Percentiles rank a stretch among this genome's conserved stretches.
These are phyloP conservation scores for Vitis hybrid DNA, from an alignment of 177 flowering plant species.

Conservation along the genomic window DNA sequence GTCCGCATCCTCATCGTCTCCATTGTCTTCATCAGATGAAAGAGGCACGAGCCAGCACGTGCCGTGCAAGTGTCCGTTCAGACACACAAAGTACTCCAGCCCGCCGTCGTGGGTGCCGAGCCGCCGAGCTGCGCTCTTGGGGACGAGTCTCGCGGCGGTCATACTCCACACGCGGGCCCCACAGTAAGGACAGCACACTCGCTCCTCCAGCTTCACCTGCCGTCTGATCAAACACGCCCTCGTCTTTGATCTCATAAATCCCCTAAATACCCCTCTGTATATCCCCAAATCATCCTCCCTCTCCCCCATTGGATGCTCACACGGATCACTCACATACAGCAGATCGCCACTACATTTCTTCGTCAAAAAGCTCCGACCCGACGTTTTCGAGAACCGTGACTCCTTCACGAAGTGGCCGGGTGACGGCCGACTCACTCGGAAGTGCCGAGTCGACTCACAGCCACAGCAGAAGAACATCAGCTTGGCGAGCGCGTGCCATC, in stretches of 20 bases:
- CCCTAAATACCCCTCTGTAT: slow-evolving; percentile 72
- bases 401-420: slow-evolving; percentile 58
- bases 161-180: slow-evolving; percentile 89
- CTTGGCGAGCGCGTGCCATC: slow-evolving; percentile 82
- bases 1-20: slow-evolving; percentile 15
- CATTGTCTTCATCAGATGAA: slow-evolving; percentile 50
- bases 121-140: slow-evolving; percentile 65
- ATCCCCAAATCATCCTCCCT: slow-evolving; percentile 64
- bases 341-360: slow-evolving; percentile 57
- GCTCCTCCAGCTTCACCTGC: slow-evolving; percentile 49
- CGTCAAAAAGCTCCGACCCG: slow-evolving; percentile 75
- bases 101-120: slow-evolving; percentile 68
- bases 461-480: slow-evolving; percentile 82
- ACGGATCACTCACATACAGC: slow-evolving; percentile 81
- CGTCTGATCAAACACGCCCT: slow-evolving; percentile 52
- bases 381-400: slow-evolving; percentile 84
- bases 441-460: slow-evolving; percentile 44
- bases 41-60: slow-evolving; percentile 70
- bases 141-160: slow-evolving; percentile 71
- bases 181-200: slow-evolving; percentile 73
- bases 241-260: slow-evolving; percentile 60
- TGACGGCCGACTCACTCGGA: slow-evolving; percentile 24
- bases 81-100: slow-evolving; percentile 81
- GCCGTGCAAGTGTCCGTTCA: slow-evolving; percentile 88
- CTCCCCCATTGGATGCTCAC: slow-evolving; percentile 60